phyloP scores from a whole-genome alignment of 2,329 filamentous ascomycete genomes.

The Purpureocillium takamizusanense region DNA sequence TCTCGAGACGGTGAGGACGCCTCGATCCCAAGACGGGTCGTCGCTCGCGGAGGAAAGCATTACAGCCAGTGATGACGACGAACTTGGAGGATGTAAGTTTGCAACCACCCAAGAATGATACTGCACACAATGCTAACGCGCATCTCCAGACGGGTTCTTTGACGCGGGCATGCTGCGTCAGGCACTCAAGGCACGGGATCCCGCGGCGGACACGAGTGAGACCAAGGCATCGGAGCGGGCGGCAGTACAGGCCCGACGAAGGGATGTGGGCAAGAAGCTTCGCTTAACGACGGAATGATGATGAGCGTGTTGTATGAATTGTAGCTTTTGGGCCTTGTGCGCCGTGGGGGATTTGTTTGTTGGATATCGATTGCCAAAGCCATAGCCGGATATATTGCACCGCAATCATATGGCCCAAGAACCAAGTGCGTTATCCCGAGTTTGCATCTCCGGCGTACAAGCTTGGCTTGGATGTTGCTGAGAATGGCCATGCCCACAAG shows the following conservation, averaged over 20 bases:
- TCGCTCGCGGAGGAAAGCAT: constrained; percentile 62
- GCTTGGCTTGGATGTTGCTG: too few relatives aligned
- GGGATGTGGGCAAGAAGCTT: constrained; percentile 68
- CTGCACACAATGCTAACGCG: constrained; percentile 15
- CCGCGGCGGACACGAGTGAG: constrained; percentile 41
- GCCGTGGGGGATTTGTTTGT: too few relatives aligned
- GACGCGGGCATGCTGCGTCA: constrained; percentile 91
- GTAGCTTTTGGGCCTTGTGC: too few relatives aligned
- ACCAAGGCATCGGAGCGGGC: constrained; percentile 50
- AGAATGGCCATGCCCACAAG: too few relatives aligned
- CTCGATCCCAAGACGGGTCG: constrained; percentile 38
- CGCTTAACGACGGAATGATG: constrained; percentile 23
- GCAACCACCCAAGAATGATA: not conserved
- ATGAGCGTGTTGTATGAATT: too few relatives aligned
- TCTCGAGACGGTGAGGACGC: constrained; percentile 34
- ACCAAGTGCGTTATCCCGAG: too few relatives aligned
- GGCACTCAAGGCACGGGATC: constrained; percentile 66
- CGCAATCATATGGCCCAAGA: too few relatives aligned
- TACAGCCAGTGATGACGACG: constrained; percentile 73
- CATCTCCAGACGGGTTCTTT: constrained; percentile 80
- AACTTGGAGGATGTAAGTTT: constrained; percentile 83
- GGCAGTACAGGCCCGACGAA: constrained; percentile 46
- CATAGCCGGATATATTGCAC: too few relatives aligned
- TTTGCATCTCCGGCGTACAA: too few relatives aligned
- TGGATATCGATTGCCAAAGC: too few relatives aligned